Base-by-base conservation (phyloP, 2,329 filamentous ascomycete species). In the Thielaviopsis ethacetica region DNA sequence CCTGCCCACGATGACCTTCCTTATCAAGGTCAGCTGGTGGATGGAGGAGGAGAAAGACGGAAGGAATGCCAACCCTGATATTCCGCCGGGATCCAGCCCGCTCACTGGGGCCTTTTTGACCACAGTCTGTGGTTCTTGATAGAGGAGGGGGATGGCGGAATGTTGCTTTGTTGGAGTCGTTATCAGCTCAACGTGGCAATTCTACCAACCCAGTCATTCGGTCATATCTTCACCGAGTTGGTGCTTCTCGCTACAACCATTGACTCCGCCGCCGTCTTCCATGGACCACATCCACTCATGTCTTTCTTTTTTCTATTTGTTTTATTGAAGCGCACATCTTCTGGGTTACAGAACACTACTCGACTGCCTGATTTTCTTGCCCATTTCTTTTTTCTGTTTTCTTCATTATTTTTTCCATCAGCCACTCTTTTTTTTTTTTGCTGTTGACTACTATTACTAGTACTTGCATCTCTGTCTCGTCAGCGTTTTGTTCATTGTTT, bases 331-430 rank as follows among this genome's bases (percentile, higher is more conserved):
- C 44, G 44, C 44, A 49, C 44, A 49, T 49, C 44, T 21, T 57
- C 22, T 57, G 55, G 55, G 49, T 57, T 57, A 57, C 55, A 57
- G 55, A 49, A 57, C 41, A 57, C 30, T 57, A 57, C 44, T 51
- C 44, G 55, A 47, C 44, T 49, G 44, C 44, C 44, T 49, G 17
- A 49, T 49, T 49, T 49, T 49, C 44, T n/a, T 49, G n/a, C n/a
- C 38, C 44, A 21, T n/a, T 49, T 21, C 24, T 57, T 47, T 21
- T 22, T 57, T 12, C 52, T 27, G 38, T n/a, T 26, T 50, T 49
- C 2, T 49, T 49, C 21, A 19, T 30, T n/a, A 15, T 38, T 56
- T 5, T 50, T n/a, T 34, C 15, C 26, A n/a, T 19, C 19, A 10
- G 17, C 17, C 44, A 49, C 4, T 21, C 7, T 19, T 21, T 47